These are phyloP conservation scores for Penicillium palitans DNA, from an alignment of 2,329 filamentous ascomycete genomes.

Conservation along the genomic window DNA sequence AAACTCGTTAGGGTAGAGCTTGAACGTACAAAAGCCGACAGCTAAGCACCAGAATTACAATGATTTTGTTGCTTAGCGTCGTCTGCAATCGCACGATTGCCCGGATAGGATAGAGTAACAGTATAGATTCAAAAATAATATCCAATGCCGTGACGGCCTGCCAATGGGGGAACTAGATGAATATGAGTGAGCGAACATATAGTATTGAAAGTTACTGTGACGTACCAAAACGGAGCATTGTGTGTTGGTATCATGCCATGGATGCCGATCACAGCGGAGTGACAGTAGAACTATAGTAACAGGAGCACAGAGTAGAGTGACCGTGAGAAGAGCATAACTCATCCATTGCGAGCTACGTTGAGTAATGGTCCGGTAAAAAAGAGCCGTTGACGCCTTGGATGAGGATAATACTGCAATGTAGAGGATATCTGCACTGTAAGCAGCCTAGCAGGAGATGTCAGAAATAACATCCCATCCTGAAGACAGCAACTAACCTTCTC, in stretches of 20 bases:
- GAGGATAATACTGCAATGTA: constrained; percentile 43
- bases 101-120: constrained; percentile 41
- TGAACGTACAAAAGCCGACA: constrained; percentile 43
- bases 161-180: constrained; percentile 41
- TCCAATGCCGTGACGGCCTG: constrained; percentile 43
- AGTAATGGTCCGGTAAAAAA: constrained; percentile 32
- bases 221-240: constrained; percentile 38
- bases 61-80: constrained; percentile 37
- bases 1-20: too few species aligned
- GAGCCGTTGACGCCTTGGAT: constrained; percentile 45
- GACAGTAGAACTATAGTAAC: constrained; percentile 40
- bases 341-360: constrained; percentile 14
- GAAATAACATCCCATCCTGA: neutral
- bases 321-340: constrained; percentile 28
- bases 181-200: neutral
- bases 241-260: constrained; percentile 37
- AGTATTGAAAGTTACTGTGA: neutral
- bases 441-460: constrained; percentile 26
- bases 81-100: constrained; percentile 45
- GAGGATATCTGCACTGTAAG: constrained; percentile 44
- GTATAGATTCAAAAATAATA: constrained; percentile 40
- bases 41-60: constrained; percentile 45
- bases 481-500: constrained; percentile 35
- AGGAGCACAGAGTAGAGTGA: constrained; percentile 35
- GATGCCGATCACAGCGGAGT: constrained; percentile 37